Base-by-base conservation (phyloP, 257 asterid species). In the Perilla frutescens region DNA sequence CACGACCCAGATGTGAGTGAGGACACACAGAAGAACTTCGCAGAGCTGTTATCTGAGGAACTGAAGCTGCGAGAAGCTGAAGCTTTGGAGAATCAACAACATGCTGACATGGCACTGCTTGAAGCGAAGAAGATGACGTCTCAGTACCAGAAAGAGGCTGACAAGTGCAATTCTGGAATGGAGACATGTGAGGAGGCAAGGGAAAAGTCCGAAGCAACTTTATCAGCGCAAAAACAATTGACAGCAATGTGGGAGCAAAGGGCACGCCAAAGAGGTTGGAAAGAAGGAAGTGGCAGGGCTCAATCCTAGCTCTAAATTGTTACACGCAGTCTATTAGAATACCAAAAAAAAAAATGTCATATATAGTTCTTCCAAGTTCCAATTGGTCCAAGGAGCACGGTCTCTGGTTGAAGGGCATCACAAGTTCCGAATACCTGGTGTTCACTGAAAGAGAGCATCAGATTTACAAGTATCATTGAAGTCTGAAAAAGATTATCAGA, bases 81-180 rank as follows among this genome's bases (percentile, higher is more conserved):
- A 77, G 91, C 96, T 69, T 77, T 81, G 81, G 97, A 91, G 77
- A 87, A 81, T 73, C 97, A 93, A 78, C 96, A 81, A 79, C 94
- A 84, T 57, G 96, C 92, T 40, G 98, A 93, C 78, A 88, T 84
- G 84, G 94, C 91, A 76, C 82, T 93, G 60, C 97, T 93, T 2
- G 98, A 93, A 79, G 97, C 98, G 2, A 91, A 93, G 79, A 93
- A 89, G 81, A 75, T 93, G 92, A 88, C 97, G 2, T 93, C 98
- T 71, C 97, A 89, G 75, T 93, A 87, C 82, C 96, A 90, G 82
- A 93, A 93, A 87, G 98, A 93, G 77, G 97, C 98, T 29, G 97
- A 91, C 79, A 93, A 93, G 81, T 93, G 98, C 82, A 93, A 93
- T 80, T 89, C 96, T 4, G 98, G 98, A 73, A 93, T 93, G 98